Percentiles rank a stretch among this genome's conserved stretches.
Conservation (phyloP, 2,329 filamentous ascomycete species). For the Fusarium austroafricanum region DNA sequence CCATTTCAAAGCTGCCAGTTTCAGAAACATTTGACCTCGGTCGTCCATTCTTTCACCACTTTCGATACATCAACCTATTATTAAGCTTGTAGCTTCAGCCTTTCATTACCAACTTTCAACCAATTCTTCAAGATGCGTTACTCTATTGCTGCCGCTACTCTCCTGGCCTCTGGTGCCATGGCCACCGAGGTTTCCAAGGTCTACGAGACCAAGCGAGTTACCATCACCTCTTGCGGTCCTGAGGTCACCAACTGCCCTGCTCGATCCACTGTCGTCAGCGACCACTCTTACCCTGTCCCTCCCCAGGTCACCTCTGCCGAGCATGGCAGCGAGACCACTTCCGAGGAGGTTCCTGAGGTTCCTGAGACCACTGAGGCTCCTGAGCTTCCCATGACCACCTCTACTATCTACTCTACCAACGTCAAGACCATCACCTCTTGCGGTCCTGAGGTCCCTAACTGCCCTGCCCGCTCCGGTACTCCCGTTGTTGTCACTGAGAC, state of each 20-base stretch:
- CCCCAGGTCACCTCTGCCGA: constrained; percentile 28
- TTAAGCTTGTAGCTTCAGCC: constrained; percentile 44
- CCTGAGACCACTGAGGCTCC: constrained; percentile 51
- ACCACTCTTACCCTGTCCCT: constrained; percentile 34
- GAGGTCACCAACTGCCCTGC: constrained; percentile 47
- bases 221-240: constrained; percentile 69
- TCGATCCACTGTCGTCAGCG: constrained; percentile 38
- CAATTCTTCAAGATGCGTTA: constrained; percentile 71
- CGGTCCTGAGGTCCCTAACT: constrained; percentile 70
- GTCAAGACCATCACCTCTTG: constrained; percentile 72
- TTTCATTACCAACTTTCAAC: constrained; percentile 40
- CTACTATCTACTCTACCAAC: constrained; percentile 68
- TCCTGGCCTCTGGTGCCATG: constrained; percentile 57
- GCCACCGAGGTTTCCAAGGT: constrained; percentile 58
- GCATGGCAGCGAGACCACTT: constrained; percentile 52
- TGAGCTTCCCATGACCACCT: constrained; percentile 59
- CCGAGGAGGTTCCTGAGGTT: constrained; percentile 37
- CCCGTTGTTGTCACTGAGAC: constrained; percentile 52
- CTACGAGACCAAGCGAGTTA: constrained; percentile 69
- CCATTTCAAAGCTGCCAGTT: constrained; percentile 54
- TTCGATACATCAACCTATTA: constrained; percentile 45
- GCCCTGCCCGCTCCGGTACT: constrained; percentile 59
- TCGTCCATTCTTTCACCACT: constrained; percentile 65
- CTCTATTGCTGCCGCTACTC: constrained; percentile 59
- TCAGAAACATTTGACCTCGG: constrained; percentile 64